A percentile compares a stretch with the other conserved stretches of the same genome.
These are phyloP conservation scores for Peronospora destructor DNA, from an alignment of 352 stramenopile species.

Conservation along the genomic window DNA sequence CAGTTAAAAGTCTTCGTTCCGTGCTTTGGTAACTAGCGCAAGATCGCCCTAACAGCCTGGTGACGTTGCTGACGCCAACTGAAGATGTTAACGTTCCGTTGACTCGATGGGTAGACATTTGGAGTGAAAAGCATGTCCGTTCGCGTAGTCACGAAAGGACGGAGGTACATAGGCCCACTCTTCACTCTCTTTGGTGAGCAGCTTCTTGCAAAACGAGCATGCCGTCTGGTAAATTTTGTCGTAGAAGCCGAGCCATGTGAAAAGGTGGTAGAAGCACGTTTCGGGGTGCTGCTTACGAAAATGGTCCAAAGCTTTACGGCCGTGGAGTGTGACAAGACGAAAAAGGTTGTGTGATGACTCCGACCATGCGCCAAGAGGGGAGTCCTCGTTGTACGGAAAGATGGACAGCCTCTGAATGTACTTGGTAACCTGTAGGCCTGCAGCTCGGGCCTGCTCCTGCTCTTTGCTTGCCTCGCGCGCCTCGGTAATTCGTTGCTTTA, in stretches of 20 bases:
- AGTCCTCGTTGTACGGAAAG: constrained; percentile 74
- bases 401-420: constrained; percentile 80
- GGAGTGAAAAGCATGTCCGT: constrained; percentile 73
- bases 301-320: constrained; percentile 70
- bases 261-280: constrained; percentile 83
- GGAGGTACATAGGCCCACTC: constrained; percentile 76
- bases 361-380: constrained; percentile 70
- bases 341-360: constrained; percentile 78
- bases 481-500: constrained; percentile 73
- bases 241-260: constrained; percentile 81
- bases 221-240: constrained; percentile 87
- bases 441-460: constrained; percentile 66
- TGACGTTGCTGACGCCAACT: not conserved
- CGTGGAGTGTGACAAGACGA: constrained; percentile 66
- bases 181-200: constrained; percentile 74
- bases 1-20: not conserved
- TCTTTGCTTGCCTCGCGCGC: constrained; percentile 74
- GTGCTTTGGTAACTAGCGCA: constrained; percentile 1
- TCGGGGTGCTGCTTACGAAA: constrained; percentile 82
- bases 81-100: constrained; percentile 1
- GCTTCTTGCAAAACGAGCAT: constrained; percentile 80
- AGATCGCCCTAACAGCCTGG: not conserved
- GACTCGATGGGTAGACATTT: constrained; percentile 71
- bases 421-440: constrained; percentile 75
- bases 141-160: constrained; percentile 81